Base-by-base conservation (phyloP, 2,329 filamentous ascomycete genomes). In the Didymella exigua region DNA sequence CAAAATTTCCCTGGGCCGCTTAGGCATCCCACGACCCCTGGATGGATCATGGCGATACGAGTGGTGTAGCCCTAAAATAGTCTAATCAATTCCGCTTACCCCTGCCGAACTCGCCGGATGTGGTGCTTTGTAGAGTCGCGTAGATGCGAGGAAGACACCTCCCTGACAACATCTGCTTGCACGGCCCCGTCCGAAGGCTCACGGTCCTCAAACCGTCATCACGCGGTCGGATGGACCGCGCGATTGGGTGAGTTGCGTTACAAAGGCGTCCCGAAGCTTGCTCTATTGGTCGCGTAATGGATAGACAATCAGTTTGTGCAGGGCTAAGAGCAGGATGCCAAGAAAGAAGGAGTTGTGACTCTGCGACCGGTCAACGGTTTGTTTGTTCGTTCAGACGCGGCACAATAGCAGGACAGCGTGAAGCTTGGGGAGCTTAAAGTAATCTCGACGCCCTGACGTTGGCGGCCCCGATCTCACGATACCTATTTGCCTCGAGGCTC, bases 361-460 rank as follows among this genome's bases (percentile, higher is more conserved):
- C 49, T 58, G 44, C 49, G 37, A 66, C 65, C 65, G 62, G 63
- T 66, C 62, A 68, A 59, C 53, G n/a, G n/a, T n/a, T n/a, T n/a
- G 58, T 44, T 55, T 40, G 60, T 56, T 34, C 41, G 40, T 54
- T 30, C 56, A 53, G 54, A 56, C 49, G 46, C 43, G 53, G 43
- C 36, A 50, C 37, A 14, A 37, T 31, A 14, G 36, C 31, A 38
- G 37, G 30, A 48, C 27, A 54, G 57, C 49, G 56, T 55, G 34
- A 40, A 53, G 54, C 44, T 52, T 59, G 26, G 33, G 54, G 38
- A 56, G 56, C 30, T 68, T 68, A 70, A 66, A 62, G 63, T 62
- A 50, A 59, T 47, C 31, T 43, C 41, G 51, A 37, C 41, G 42
- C 62, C 67, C 57, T 62, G 38, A 48, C 21, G 52, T 50, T 36